Percentiles rank a stretch among this genome's conserved stretches.
Evolutionary conservation across 768 basidiomycete genomes (phyloP).

Genomic region (Brasilioporus rufonigricans): DNA sequence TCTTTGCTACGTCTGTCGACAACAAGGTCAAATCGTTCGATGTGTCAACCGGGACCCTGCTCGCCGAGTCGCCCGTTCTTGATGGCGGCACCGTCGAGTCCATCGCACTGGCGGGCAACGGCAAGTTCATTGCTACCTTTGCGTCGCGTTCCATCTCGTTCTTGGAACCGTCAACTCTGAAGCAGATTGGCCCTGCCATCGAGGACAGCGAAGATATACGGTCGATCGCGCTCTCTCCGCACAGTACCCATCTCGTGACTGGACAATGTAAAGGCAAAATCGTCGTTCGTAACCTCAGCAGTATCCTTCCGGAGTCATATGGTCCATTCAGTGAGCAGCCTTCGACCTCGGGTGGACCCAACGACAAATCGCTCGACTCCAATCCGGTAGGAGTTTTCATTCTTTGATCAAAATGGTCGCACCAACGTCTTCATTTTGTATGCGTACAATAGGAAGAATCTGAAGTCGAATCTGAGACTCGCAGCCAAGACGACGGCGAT

Average conservation of each 20-base stretch:
- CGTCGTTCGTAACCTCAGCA: neutral
- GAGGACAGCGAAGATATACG: neutral
- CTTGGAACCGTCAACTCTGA: neutral
- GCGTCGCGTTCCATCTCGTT: neutral
- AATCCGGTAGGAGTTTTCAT: too few species aligned
- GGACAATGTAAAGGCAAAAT: neutral
- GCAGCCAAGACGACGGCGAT: too few species aligned
- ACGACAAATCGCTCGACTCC: neutral
- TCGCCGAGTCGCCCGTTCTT: neutral
- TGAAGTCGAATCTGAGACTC: too few species aligned
- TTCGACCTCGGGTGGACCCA: neutral
- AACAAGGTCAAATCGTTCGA: neutral
- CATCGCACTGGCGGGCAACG: neutral
- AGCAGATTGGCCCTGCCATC: neutral
- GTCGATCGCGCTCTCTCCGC: neutral
- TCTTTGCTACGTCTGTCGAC: neutral
- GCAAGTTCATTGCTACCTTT: neutral
- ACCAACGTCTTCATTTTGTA: too few species aligned
- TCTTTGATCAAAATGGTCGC: too few species aligned
- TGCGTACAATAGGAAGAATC: too few species aligned
- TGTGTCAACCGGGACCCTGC: neutral
- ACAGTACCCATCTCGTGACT: neutral
- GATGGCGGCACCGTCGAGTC: neutral
- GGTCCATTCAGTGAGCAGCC: neutral
- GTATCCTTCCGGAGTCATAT: slow-evolving; percentile 1